Percentiles rank a stretch among this genome's conserved stretches.
Evolutionary conservation across 495 filamentous ascomycete species (phyloP).

Genomic region (Hypoxylon subgilvum): DNA sequence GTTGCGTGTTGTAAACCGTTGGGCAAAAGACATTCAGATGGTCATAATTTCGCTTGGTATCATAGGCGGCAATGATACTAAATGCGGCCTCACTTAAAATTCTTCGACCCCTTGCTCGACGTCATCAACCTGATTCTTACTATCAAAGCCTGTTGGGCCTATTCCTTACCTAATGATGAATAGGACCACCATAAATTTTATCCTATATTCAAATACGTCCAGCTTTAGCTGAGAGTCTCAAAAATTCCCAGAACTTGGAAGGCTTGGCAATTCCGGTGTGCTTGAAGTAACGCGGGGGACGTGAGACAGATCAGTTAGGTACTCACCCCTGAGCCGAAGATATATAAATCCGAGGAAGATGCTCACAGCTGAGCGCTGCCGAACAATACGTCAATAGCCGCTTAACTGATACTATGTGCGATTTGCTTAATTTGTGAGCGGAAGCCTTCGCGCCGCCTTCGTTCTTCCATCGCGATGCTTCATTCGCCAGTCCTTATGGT

Average conservation of each 20-base stretch:
- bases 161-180: too few species aligned
- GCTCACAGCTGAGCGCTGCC: not conserved
- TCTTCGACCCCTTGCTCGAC: too few species aligned
- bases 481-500: slow-evolving; percentile 8
- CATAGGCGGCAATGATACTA: too few species aligned
- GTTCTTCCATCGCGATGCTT: not conserved
- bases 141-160: too few species aligned
- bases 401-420: not conserved
- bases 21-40: too few species aligned
- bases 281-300: not conserved
- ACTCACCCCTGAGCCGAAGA: slow-evolving; percentile 9
- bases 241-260: not conserved
- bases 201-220: too few species aligned
- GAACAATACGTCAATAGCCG: slow-evolving; percentile 12
- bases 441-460: slow-evolving; percentile 22
- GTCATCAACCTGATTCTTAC: too few species aligned
- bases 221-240: too few species aligned
- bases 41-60: too few species aligned
- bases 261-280: slow-evolving; percentile 9
- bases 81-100: too few species aligned
- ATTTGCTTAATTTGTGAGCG: slow-evolving; percentile 11
- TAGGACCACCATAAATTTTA: too few species aligned
- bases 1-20: too few species aligned
- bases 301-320: not conserved
- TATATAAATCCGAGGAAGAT: slow-evolving; percentile 28